Percentiles rank a stretch among this genome's conserved stretches.
Evolutionary conservation across 352 stramenopile species (phyloP).

Genomic region (Phytophthora macrochlamydospora): DNA sequence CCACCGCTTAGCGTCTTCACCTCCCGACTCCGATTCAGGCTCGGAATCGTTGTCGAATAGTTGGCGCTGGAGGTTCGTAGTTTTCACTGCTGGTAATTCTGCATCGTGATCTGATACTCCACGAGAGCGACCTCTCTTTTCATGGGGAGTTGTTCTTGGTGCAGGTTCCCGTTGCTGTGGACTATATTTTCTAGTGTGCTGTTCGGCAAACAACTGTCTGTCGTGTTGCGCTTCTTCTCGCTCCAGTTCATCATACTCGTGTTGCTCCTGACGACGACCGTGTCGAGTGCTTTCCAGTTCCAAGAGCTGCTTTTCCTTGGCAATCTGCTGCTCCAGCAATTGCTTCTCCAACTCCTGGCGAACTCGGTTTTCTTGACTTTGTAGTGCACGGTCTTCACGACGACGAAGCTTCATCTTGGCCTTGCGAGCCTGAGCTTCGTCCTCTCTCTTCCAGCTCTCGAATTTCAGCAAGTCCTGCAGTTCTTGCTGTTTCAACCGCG

Average conservation of each 20-base stretch:
- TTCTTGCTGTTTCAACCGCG: constrained; percentile 72
- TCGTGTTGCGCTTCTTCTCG: constrained; percentile 22
- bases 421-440: constrained; percentile 49
- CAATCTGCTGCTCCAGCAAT: constrained; percentile 42
- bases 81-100: too few species aligned
- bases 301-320: constrained; percentile 53
- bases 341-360: constrained; percentile 61
- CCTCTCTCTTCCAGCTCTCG: constrained; percentile 75
- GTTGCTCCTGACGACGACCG: constrained; percentile 34
- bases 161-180: background rate
- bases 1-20: constrained; percentile 7
- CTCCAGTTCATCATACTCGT: constrained; percentile 34
- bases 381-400: constrained; percentile 47
- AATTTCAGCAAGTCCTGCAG: constrained; percentile 72
- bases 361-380: constrained; percentile 59
- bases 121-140: constrained; percentile 3
- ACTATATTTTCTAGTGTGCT: constrained; percentile 3
- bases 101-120: constrained; percentile 6
- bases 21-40: constrained; percentile 11
- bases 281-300: constrained; percentile 43
- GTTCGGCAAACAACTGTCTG: constrained; percentile 8
- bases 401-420: constrained; percentile 39
- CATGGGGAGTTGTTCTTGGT: background rate
- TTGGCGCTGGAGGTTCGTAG: constrained; percentile 1
- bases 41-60: constrained; percentile 12